phyloP scores from a whole-genome alignment of 2,329 filamentous ascomycete genomes.

The Lachnellula cervina region DNA sequence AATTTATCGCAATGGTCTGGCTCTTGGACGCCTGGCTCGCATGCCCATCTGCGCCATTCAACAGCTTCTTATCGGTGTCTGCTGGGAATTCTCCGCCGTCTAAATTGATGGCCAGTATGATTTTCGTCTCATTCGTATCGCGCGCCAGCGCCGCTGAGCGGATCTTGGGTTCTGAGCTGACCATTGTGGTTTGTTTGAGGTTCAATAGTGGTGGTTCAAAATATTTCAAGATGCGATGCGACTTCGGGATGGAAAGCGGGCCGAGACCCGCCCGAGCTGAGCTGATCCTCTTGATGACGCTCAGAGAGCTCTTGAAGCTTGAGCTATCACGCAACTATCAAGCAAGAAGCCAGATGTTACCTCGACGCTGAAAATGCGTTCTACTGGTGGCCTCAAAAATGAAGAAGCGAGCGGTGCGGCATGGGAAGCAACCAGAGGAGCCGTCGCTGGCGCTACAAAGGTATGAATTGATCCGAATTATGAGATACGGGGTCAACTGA shows the following conservation, averaged over 20 bases:
- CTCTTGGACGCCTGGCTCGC: constrained; percentile 79
- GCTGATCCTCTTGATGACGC: constrained; percentile 8
- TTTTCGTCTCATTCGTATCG: constrained; percentile 97
- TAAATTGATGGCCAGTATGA: constrained; percentile 85
- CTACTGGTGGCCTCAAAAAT: constrained; percentile 55
- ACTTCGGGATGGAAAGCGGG: constrained; percentile 8
- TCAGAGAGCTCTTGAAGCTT: background rate
- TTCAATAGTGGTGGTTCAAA: background rate
- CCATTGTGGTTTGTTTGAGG: constrained; percentile 13
- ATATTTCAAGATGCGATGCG: constrained; percentile 3
- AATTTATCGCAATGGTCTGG: constrained; percentile 83
- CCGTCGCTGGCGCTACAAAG: constrained; percentile 61
- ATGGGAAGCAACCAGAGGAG: constrained; percentile 66
- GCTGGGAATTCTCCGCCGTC: constrained; percentile 78
- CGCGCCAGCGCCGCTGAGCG: constrained; percentile 77
- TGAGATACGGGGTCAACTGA: background rate
- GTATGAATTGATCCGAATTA: constrained; percentile 33
- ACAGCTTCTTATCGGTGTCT: constrained; percentile 53
- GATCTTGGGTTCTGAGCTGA: constrained; percentile 16
- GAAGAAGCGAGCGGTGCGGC: constrained; percentile 66
- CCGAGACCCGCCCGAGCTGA: background rate
- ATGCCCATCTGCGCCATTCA: constrained; percentile 56
- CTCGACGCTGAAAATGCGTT: constrained; percentile 35
- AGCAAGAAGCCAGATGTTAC: background rate
- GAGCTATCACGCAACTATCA: background rate